Evolutionary conservation across 2,329 filamentous ascomycete genomes (phyloP).

Genomic region (Emergomyces pasteurianus): DNA sequence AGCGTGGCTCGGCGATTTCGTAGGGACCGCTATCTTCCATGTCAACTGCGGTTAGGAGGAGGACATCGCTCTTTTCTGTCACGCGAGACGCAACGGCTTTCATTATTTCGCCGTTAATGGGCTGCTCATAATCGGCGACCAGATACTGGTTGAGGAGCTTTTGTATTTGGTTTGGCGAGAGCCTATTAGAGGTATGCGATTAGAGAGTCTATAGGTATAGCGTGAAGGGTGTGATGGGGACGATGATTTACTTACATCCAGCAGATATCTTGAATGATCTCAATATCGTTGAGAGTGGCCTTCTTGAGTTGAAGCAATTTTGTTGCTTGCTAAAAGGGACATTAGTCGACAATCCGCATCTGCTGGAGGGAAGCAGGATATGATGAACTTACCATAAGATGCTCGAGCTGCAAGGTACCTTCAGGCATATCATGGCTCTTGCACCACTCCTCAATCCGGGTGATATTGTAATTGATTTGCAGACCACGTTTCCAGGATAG

Average conservation of each 20-base stretch:
- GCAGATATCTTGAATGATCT: conserved; percentile 99
- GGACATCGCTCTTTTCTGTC: conserved; percentile 94
- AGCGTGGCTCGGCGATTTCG: conserved; percentile 91
- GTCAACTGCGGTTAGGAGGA: conserved; percentile 86
- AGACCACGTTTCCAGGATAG: conserved; percentile 97
- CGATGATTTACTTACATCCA: conserved; percentile 67
- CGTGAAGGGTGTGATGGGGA: background rate
- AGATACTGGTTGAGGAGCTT: conserved; percentile 98
- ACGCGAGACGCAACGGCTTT: conserved; percentile 95
- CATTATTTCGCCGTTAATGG: conserved; percentile 99
- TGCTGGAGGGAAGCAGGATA: background rate
- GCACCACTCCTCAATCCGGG: conserved; percentile 98
- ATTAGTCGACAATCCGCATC: conserved; percentile 8
- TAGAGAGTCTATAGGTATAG: background rate
- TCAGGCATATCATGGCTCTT: conserved; percentile 99
- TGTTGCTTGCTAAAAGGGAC: conserved; percentile 63
- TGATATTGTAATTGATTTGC: conserved; percentile 99
- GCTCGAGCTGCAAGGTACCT: conserved; percentile 91
- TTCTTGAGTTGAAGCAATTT: conserved; percentile 98
- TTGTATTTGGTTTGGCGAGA: conserved; percentile 97
- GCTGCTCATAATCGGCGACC: conserved; percentile 96
- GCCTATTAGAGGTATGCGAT: conserved; percentile 40
- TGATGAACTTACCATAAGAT: conserved; percentile 64
- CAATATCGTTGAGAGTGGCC: conserved; percentile 95
- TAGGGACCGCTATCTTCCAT: conserved; percentile 99